Percentiles rank a stretch among this genome's conserved stretches.
Evolutionary conservation across 164 flowering plant species (phyloP).

Genomic region (Taxillus chinensis): DNA sequence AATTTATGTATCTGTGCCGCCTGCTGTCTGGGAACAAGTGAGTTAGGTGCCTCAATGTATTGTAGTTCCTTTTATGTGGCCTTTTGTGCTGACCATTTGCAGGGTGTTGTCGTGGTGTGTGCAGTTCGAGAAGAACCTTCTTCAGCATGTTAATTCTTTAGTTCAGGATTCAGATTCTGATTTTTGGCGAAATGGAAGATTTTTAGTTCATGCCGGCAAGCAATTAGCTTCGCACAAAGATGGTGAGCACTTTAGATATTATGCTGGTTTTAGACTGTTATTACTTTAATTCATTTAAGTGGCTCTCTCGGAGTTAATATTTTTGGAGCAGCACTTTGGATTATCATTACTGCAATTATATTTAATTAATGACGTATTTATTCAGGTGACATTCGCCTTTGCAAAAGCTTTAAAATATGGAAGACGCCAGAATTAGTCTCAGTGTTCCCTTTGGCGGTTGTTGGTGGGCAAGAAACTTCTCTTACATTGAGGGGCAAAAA

Average conservation of each 20-base stretch:
- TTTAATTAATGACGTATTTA: conserved; percentile 1
- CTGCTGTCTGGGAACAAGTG: conserved; percentile 72
- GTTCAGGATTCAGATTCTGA: conserved; percentile 38
- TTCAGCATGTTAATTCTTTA: conserved; percentile 35
- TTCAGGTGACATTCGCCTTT: conserved; percentile 58
- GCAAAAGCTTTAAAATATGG: conserved; percentile 66
- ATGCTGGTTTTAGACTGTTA: neutral
- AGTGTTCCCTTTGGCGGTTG: conserved; percentile 80
- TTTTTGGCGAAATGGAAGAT: conserved; percentile 81
- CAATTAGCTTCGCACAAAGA: conserved; percentile 63
- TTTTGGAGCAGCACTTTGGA: neutral
- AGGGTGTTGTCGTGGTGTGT: conserved; percentile 13
- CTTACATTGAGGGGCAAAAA: conserved; percentile 59
- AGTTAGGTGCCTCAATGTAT: conserved; percentile 18
- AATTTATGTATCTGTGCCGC: conserved; percentile 59
- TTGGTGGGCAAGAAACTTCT: conserved; percentile 58
- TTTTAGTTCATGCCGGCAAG: conserved; percentile 49
- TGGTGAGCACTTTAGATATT: conserved; percentile 33
- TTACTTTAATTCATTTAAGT: neutral
- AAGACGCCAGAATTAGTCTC: conserved; percentile 59
- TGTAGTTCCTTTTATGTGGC: neutral
- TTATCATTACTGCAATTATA: neutral
- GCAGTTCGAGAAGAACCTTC: conserved; percentile 65
- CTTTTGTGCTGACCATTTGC: conserved; percentile 18
- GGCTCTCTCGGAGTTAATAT: neutral